These are phyloP conservation scores for Aquanectria penicillioides DNA, from an alignment of 2,329 filamentous ascomycete species.

Conservation along the genomic window DNA sequence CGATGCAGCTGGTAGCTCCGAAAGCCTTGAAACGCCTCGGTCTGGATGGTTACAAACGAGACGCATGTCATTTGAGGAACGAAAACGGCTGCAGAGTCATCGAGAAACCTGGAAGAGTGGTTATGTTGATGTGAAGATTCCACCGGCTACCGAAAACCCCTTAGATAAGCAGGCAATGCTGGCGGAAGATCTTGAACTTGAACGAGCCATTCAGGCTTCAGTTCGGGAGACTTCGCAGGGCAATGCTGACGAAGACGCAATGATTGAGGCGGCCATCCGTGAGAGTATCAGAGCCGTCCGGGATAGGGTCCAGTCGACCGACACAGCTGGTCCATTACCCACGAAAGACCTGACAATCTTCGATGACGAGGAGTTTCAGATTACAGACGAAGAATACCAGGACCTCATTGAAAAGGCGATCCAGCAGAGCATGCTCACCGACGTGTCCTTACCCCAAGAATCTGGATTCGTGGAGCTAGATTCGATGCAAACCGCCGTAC, in stretches of 20 bases:
- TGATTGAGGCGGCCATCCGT: slow-evolving; percentile 78
- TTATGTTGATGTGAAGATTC: slow-evolving; percentile 30
- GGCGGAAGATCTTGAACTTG: slow-evolving; percentile 69
- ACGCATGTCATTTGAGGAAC: slow-evolving; percentile 61
- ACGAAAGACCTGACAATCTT: slow-evolving; percentile 47
- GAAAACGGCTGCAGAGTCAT: slow-evolving; percentile 60
- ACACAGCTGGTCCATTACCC: slow-evolving; percentile 36
- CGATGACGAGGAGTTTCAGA: slow-evolving; percentile 54
- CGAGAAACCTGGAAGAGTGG: slow-evolving; percentile 55
- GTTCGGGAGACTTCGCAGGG: slow-evolving; percentile 77
- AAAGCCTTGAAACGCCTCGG: slow-evolving; percentile 44
- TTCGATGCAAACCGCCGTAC: background rate
- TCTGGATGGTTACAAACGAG: slow-evolving; percentile 61
- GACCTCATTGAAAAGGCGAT: slow-evolving; percentile 66
- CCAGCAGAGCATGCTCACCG: slow-evolving; percentile 56
- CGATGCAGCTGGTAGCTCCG: slow-evolving; percentile 23
- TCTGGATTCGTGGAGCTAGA: slow-evolving; percentile 30
- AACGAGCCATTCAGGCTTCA: slow-evolving; percentile 76
- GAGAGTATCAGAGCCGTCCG: slow-evolving; percentile 72
- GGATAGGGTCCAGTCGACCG: slow-evolving; percentile 40
- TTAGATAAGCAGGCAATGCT: slow-evolving; percentile 20
- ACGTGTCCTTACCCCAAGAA: slow-evolving; percentile 32
- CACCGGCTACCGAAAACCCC: slow-evolving; percentile 23
- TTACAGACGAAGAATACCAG: slow-evolving; percentile 69
- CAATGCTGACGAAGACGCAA: slow-evolving; percentile 73